A percentile compares a stretch with the other conserved stretches of the same genome.
Evolutionary conservation across 257 asterid species (phyloP).

Genomic region (Anisodus acutangulus): DNA sequence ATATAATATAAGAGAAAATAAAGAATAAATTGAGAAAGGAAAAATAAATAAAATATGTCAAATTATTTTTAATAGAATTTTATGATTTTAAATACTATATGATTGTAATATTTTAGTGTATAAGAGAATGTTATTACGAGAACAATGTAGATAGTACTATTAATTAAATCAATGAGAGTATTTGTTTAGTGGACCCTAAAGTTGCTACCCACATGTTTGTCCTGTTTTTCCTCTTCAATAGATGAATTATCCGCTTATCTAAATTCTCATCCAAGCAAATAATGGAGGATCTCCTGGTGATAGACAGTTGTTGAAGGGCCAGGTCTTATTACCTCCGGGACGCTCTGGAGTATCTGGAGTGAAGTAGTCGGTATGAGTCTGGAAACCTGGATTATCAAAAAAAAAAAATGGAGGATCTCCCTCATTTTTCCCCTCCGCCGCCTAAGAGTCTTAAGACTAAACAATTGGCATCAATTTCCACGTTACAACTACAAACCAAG

Average conservation of each 20-base stretch:
- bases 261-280: constrained; percentile 65
- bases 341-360: too few species aligned
- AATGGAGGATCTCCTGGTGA: constrained; percentile 23
- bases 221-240: constrained; percentile 30
- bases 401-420: too few species aligned
- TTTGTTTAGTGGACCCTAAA: constrained; percentile 47
- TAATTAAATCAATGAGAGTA: neutral
- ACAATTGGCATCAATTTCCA: too few species aligned
- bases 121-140: neutral
- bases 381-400: too few species aligned
- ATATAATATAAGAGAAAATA: too few species aligned
- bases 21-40: neutral
- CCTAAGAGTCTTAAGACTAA: too few species aligned
- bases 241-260: constrained; percentile 56
- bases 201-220: constrained; percentile 44
- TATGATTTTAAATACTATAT: neutral
- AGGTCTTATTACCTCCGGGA: too few species aligned
- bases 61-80: neutral
- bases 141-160: neutral
- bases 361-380: too few species aligned
- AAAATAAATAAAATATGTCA: neutral
- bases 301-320: too few species aligned
- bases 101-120: neutral
- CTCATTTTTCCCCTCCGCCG: too few species aligned
- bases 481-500: too few species aligned